These are phyloP conservation scores for Macrophomina phaseolina DNA, from an alignment of 2,329 filamentous ascomycete genomes.

Conservation along the genomic window DNA sequence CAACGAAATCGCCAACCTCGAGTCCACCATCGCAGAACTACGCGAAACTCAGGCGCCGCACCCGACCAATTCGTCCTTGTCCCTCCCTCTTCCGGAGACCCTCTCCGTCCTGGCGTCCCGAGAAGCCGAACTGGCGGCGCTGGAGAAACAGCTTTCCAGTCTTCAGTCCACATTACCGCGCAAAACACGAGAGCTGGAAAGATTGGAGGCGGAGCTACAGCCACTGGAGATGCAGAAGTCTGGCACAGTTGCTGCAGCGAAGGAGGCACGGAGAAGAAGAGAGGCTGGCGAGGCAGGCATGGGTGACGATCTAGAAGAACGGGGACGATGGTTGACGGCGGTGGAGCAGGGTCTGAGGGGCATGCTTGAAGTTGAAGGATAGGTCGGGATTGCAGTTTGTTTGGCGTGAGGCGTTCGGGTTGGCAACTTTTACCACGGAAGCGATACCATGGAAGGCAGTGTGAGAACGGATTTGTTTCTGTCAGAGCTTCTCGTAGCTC, in stretches of 20 bases:
- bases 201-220: constrained; percentile 69
- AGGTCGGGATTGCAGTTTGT: not conserved
- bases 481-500: not conserved
- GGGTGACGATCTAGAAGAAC: constrained; percentile 75
- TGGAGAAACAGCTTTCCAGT: constrained; percentile 52
- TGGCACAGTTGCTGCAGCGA: constrained; percentile 69
- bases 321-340: constrained; percentile 75
- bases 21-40: constrained; percentile 56
- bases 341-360: constrained; percentile 68
- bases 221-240: constrained; percentile 71
- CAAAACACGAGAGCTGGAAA: constrained; percentile 70
- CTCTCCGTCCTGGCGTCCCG: constrained; percentile 45
- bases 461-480: not conserved
- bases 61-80: constrained; percentile 48
- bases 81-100: constrained; percentile 53
- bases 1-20: constrained; percentile 57
- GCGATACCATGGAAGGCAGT: constrained; percentile 24
- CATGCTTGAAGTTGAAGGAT: constrained; percentile 58
- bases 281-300: constrained; percentile 68
- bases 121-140: constrained; percentile 47
- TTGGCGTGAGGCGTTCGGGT: constrained; percentile 3
- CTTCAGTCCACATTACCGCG: constrained; percentile 67
- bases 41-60: constrained; percentile 44
- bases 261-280: constrained; percentile 71
- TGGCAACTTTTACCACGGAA: not conserved